Evolutionary conservation across 257 asterid genomes (phyloP).

Genomic region (Nicotiana tabacum): DNA sequence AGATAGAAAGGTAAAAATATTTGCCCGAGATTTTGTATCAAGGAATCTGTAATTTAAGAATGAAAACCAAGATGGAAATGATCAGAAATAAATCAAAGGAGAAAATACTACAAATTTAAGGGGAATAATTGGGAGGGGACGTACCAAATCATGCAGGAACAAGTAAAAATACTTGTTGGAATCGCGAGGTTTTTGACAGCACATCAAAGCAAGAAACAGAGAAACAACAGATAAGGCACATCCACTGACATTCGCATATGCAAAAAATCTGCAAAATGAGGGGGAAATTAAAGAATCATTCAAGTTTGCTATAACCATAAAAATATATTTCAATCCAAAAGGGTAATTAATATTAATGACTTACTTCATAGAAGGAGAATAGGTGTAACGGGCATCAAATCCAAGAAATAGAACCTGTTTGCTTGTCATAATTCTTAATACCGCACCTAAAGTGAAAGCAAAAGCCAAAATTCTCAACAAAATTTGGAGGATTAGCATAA

Average conservation of each 20-base stretch:
- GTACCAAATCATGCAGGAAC: slow-evolving; percentile 68
- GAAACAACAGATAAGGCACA: slow-evolving; percentile 35
- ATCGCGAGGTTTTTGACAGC: slow-evolving; percentile 21
- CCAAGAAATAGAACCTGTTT: slow-evolving; percentile 34
- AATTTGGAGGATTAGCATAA: slow-evolving; percentile 29
- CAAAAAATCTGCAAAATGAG: slow-evolving; percentile 47
- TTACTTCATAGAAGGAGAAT: slow-evolving; percentile 59
- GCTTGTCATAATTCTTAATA: slow-evolving; percentile 44
- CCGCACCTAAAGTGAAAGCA: slow-evolving; percentile 40
- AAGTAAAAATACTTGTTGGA: slow-evolving; percentile 35
- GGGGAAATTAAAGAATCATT: no score
- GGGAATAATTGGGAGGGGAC: neutral
- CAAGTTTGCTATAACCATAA: no score
- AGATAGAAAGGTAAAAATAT: neutral
- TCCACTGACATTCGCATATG: slow-evolving; percentile 42
- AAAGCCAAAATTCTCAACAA: slow-evolving; percentile 33
- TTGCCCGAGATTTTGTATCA: neutral
- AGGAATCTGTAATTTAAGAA: no score
- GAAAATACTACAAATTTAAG: neutral
- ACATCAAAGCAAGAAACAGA: slow-evolving; percentile 21
- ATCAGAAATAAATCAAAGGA: neutral
- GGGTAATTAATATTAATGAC: neutral
- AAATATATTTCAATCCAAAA: neutral
- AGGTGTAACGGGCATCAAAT: slow-evolving; percentile 47
- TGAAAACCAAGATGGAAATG: neutral